These are phyloP conservation scores for Trypanosoma platydactyli DNA, from an alignment of 208 protist species.

Conservation along the genomic window DNA sequence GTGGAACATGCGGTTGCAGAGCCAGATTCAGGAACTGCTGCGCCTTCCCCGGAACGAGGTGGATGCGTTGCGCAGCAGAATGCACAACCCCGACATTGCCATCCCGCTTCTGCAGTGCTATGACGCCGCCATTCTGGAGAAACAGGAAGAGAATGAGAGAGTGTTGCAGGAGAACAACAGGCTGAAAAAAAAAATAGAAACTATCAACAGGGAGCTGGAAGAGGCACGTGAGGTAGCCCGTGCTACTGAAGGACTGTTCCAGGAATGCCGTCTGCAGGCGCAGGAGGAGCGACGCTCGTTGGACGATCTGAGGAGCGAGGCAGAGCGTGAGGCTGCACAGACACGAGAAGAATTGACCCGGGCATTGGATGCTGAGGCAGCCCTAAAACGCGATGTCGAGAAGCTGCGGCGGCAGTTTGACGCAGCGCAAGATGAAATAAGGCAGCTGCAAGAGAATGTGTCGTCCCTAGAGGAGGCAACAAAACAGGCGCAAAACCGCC, in stretches of 20 bases:
- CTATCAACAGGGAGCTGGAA: conserved; percentile 30
- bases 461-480: conserved; percentile 30
- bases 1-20: conserved; percentile 78
- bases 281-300: conserved; percentile 33
- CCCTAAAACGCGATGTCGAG: conserved; percentile 19
- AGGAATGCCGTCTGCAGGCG: conserved; percentile 41
- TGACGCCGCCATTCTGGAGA: conserved; percentile 79
- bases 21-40: conserved; percentile 72
- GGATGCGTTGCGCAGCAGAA: conserved; percentile 56
- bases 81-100: conserved; percentile 82
- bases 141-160: conserved; percentile 47
- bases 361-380: conserved; percentile 16
- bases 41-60: conserved; percentile 65
- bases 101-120: conserved; percentile 86
- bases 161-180: conserved; percentile 35
- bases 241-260: conserved; percentile 56
- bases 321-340: conserved; percentile 26
- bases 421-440: conserved; percentile 23
- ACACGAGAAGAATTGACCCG: conserved; percentile 38
- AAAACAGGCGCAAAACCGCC: conserved; percentile 18
- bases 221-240: conserved; percentile 46
- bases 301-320: conserved; percentile 26
- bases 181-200: conserved; percentile 31
- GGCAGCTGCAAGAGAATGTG: conserved; percentile 17
- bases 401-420: conserved; percentile 19